These are phyloP conservation scores for Inga laurina DNA, from an alignment of 306 rosid species.

Conservation along the genomic window DNA sequence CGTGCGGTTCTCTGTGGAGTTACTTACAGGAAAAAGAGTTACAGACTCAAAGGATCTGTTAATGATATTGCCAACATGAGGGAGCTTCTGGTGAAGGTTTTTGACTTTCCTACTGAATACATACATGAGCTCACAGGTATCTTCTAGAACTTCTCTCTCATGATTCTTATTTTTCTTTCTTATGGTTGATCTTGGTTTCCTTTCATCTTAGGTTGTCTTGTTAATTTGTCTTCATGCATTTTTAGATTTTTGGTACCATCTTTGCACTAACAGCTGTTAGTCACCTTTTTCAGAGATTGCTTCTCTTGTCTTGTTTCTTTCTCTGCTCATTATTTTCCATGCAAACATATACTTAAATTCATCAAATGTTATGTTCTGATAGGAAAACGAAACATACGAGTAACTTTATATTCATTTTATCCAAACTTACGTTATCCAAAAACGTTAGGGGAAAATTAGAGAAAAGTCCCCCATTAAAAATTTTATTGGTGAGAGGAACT, in stretches of 20 bases:
- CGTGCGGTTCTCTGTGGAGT: conserved; percentile 87
- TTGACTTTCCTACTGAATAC: conserved; percentile 46
- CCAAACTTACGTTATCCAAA: background rate
- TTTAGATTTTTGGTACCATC: background rate
- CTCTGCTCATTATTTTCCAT: background rate
- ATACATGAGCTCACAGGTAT: conserved; percentile 73
- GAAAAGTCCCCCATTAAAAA: no score
- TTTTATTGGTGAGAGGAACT: no score
- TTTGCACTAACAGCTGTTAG: background rate
- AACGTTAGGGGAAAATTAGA: no score
- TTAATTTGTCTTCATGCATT: background rate
- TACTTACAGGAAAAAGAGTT: conserved; percentile 51
- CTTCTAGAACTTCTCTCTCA: conserved; percentile 4
- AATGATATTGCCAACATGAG: conserved; percentile 69
- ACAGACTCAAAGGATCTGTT: conserved; percentile 61
- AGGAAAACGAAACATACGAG: background rate
- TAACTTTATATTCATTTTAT: background rate
- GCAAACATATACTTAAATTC: background rate
- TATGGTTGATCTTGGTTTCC: background rate
- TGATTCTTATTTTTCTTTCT: background rate
- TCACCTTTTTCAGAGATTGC: background rate
- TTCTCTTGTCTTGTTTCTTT: background rate
- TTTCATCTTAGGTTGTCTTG: background rate
- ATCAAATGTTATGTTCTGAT: background rate
- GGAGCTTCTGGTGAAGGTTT: conserved; percentile 43